Conservation (phyloP, 2,329 filamentous ascomycete genomes). For the Trichoderma atroviride region DNA sequence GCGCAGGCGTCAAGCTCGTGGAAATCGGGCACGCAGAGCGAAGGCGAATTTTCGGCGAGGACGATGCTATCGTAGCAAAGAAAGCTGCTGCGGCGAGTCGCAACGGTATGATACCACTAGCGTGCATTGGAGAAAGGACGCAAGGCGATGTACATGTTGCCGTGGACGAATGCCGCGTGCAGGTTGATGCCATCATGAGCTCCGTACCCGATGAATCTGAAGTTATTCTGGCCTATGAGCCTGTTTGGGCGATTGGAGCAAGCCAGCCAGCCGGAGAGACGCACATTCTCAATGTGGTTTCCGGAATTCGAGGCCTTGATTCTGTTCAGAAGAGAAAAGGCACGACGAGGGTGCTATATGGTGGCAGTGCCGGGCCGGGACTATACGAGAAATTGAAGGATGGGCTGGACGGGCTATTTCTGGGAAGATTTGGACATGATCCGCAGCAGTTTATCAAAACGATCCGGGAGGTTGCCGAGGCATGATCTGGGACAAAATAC, state of each 20-base stretch:
- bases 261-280: conserved; percentile 69
- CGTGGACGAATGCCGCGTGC: conserved; percentile 65
- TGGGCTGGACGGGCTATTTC: conserved; percentile 77
- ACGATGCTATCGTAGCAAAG: conserved; percentile 65
- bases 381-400: conserved; percentile 68
- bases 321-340: conserved; percentile 56
- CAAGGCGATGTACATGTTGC: conserved; percentile 56
- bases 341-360: conserved; percentile 72
- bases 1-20: conserved; percentile 71
- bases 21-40: conserved; percentile 84
- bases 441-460: conserved; percentile 71
- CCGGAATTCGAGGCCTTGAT: conserved; percentile 60
- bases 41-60: conserved; percentile 71
- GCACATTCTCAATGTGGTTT: conserved; percentile 72
- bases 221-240: conserved; percentile 81
- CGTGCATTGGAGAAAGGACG: conserved; percentile 77
- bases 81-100: conserved; percentile 71
- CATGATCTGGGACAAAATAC: conserved; percentile 30
- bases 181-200: conserved; percentile 66
- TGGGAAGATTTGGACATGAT: conserved; percentile 82
- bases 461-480: conserved; percentile 67
- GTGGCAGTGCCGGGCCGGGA: conserved; percentile 80
- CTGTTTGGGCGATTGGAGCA: conserved; percentile 86
- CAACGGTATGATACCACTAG: conserved; percentile 73
- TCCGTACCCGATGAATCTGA: conserved; percentile 64